These are phyloP conservation scores for Pseudomonodictys pantanalensis DNA, from an alignment of 495 filamentous ascomycete genomes.

Conservation along the genomic window DNA sequence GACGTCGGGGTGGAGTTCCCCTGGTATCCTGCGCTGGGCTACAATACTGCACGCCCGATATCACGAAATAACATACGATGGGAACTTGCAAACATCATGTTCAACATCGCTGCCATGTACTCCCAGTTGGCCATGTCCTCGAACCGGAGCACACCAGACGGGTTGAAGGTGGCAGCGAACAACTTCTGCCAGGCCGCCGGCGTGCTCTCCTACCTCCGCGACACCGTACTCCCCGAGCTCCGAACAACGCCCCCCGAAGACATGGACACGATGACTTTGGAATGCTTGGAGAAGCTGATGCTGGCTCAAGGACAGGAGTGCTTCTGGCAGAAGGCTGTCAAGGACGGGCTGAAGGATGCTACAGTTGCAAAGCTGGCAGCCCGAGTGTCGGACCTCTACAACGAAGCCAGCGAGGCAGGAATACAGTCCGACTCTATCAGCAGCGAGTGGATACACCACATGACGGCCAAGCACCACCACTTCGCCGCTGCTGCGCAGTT, in stretches of 20 bases:
- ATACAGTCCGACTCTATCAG: constrained; percentile 86
- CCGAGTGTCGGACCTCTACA: constrained; percentile 89
- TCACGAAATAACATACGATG: constrained; percentile 92
- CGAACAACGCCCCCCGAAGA: constrained; percentile 86
- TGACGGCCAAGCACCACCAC: constrained; percentile 95
- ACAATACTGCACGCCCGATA: constrained; percentile 72
- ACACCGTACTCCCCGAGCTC: constrained; percentile 76
- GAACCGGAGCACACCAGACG: constrained; percentile 77
- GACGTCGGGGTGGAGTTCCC: constrained; percentile 95
- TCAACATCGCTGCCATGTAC: constrained; percentile 89
- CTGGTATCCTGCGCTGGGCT: constrained; percentile 92
- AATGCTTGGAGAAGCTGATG: constrained; percentile 77
- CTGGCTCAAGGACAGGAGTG: constrained; percentile 94
- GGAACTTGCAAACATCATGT: constrained; percentile 90
- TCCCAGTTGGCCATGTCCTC: constrained; percentile 81
- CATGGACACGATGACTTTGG: constrained; percentile 86
- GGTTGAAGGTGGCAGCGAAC: constrained; percentile 84
- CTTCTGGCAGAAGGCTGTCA: constrained; percentile 96
- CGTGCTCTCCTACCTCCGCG: constrained; percentile 75
- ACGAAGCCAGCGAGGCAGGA: constrained; percentile 75
- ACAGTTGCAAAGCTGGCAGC: constrained; percentile 89
- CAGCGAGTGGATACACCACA: constrained; percentile 96
- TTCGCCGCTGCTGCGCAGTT: constrained; percentile 96
- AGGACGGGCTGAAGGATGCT: constrained; percentile 86
- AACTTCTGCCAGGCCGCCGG: constrained; percentile 89